Conservation (phyloP, 352 stramenopile genomes). For the Globisporangium polare region DNA sequence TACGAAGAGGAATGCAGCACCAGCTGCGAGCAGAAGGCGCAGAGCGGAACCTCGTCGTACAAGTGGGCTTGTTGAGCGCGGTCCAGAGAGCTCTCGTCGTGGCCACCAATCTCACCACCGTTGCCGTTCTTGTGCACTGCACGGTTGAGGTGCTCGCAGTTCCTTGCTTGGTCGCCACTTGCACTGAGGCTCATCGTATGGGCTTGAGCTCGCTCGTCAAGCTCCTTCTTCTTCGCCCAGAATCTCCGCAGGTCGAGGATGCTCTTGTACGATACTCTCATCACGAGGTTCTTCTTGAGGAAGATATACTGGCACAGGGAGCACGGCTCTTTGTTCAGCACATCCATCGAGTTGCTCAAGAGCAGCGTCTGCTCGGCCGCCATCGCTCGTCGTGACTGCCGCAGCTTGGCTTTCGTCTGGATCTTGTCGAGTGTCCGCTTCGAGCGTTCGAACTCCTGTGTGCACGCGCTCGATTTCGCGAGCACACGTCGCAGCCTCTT, state of each 20-base stretch:
- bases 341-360: conserved; percentile 45
- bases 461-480: conserved; percentile 50
- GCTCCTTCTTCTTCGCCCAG: conserved; percentile 21
- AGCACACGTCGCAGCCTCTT: conserved; percentile 59
- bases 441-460: conserved; percentile 54
- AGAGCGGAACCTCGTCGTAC: conserved; percentile 58
- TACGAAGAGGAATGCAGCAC: conserved; percentile 47
- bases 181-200: neutral
- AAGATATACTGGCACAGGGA: conserved; percentile 55
- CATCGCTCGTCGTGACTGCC: conserved; percentile 29
- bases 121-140: neutral
- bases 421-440: conserved; percentile 52
- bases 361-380: conserved; percentile 41
- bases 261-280: conserved; percentile 61
- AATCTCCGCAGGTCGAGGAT: conserved; percentile 49
- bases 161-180: neutral
- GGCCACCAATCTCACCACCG: neutral
- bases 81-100: conserved; percentile 14
- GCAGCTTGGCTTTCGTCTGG: conserved; percentile 33
- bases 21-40: conserved; percentile 54
- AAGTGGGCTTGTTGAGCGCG: conserved; percentile 39
- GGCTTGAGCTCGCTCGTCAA: neutral
- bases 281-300: conserved; percentile 49
- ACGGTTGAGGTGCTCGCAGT: neutral
- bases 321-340: conserved; percentile 49